A percentile compares a stretch with the other conserved stretches of the same genome.
These are phyloP conservation scores for Plantago elongata DNA, from an alignment of 257 asterid species.

Conservation along the genomic window DNA sequence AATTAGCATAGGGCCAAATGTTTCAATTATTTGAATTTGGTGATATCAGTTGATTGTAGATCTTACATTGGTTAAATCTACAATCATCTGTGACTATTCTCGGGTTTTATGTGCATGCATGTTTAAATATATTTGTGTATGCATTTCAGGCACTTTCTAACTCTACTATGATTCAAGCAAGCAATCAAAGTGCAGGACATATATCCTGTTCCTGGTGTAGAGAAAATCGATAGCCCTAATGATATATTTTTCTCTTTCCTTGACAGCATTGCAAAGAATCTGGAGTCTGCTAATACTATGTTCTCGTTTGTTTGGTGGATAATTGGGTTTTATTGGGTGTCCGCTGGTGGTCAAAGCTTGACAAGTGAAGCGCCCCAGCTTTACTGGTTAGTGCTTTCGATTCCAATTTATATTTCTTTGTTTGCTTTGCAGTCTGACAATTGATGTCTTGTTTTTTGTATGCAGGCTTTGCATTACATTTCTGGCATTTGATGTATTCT, in stretches of 20 bases:
- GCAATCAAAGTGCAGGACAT: conserved; percentile 3
- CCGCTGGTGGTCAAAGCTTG: conserved; percentile 70
- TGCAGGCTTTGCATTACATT: conserved; percentile 95
- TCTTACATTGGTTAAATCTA: no score
- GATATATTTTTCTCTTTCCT: conserved; percentile 17
- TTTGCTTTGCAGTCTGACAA: background rate
- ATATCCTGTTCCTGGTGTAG: conserved; percentile 3
- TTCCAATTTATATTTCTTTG: conserved; percentile 6
- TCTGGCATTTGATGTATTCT: conserved; percentile 96
- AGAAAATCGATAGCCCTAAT: conserved; percentile 17
- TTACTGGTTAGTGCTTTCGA: conserved; percentile 60
- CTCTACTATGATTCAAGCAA: conserved; percentile 3
- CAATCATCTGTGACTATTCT: no score
- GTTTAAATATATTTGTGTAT: background rate
- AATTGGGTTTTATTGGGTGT: conserved; percentile 93
- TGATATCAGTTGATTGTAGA: no score
- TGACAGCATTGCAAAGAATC: conserved; percentile 65
- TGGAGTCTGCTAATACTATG: conserved; percentile 94
- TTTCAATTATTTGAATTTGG: no score
- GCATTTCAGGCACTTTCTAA: background rate
- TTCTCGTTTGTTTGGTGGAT: conserved; percentile 99
- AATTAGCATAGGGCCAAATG: no score
- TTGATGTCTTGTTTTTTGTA: conserved; percentile 12
- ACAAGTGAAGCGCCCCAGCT: conserved; percentile 73
- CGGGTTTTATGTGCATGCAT: background rate